Percentiles rank a stretch among this genome's conserved stretches.
Conservation (phyloP, 257 asterid species). For the Salvia miltiorrhiza region DNA sequence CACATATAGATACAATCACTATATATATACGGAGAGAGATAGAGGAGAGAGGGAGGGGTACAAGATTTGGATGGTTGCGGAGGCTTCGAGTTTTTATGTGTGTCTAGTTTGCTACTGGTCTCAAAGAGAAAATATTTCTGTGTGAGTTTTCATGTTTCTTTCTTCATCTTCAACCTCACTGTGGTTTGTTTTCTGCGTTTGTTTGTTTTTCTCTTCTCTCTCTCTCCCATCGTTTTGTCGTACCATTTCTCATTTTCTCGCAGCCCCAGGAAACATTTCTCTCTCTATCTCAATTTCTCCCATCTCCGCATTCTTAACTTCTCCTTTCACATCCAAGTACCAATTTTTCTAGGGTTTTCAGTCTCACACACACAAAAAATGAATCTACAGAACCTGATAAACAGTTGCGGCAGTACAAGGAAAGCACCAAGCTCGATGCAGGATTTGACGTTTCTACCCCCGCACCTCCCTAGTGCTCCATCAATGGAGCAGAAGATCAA, state of each 20-base stretch:
- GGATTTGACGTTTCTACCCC: too few relatives aligned
- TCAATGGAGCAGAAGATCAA: too few relatives aligned
- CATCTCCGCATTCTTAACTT: background rate
- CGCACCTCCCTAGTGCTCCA: background rate
- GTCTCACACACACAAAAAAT: too few relatives aligned
- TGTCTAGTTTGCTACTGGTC: background rate
- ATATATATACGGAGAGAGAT: background rate
- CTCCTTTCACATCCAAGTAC: conserved; percentile 17
- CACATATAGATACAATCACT: conserved; percentile 9
- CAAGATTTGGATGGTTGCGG: conserved; percentile 11
- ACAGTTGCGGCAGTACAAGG: conserved; percentile 1
- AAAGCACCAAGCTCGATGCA: too few relatives aligned
- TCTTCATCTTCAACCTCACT: background rate
- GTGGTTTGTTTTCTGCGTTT: background rate
- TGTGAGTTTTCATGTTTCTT: conserved; percentile 14
- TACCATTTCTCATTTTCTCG: background rate
- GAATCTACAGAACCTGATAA: conserved; percentile 29
- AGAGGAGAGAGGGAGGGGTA: background rate
- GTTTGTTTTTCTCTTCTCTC: background rate
- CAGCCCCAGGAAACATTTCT: background rate
- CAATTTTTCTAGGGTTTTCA: too few relatives aligned
- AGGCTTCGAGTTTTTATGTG: conserved; percentile 6
- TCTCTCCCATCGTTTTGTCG: background rate
- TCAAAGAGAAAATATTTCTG: background rate
- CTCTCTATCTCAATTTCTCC: background rate